Evolutionary conservation across 2,329 filamentous ascomycete species (phyloP).

Genomic region (Leptographium procerum): DNA sequence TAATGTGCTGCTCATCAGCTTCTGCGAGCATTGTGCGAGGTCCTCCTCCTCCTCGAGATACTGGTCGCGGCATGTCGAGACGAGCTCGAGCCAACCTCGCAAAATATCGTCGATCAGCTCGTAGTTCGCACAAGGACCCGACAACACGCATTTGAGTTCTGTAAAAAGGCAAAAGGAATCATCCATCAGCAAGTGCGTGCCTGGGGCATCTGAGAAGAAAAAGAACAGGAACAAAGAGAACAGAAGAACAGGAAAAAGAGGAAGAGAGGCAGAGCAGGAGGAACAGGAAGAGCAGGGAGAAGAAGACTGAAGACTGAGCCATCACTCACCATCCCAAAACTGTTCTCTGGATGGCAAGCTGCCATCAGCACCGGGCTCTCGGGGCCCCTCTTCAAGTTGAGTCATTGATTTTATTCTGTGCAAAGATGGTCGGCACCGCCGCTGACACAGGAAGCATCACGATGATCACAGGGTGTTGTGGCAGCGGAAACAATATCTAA

Average conservation of each 20-base stretch:
- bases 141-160: slow-evolving; percentile 39
- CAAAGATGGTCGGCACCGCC: not conserved
- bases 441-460: not conserved
- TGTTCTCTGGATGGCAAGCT: not conserved
- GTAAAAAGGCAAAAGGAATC: not conserved
- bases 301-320: not conserved
- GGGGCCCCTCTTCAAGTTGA: not conserved
- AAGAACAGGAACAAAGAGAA: not conserved
- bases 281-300: not conserved
- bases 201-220: not conserved
- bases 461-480: not conserved
- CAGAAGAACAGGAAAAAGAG: too few species aligned
- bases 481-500: not conserved
- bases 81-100: slow-evolving; percentile 71
- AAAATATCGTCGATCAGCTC: slow-evolving; percentile 70
- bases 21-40: slow-evolving; percentile 67
- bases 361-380: not conserved
- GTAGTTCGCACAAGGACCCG: slow-evolving; percentile 36
- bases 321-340: slow-evolving; percentile 5
- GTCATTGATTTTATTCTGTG: not conserved
- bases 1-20: slow-evolving; percentile 62
- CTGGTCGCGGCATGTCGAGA: slow-evolving; percentile 63
- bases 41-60: slow-evolving; percentile 69
- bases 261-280: too few species aligned
- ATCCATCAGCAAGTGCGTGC: not conserved